These are phyloP conservation scores for Cordia subcordata DNA, from an alignment of 257 asterid genomes.

Conservation along the genomic window DNA sequence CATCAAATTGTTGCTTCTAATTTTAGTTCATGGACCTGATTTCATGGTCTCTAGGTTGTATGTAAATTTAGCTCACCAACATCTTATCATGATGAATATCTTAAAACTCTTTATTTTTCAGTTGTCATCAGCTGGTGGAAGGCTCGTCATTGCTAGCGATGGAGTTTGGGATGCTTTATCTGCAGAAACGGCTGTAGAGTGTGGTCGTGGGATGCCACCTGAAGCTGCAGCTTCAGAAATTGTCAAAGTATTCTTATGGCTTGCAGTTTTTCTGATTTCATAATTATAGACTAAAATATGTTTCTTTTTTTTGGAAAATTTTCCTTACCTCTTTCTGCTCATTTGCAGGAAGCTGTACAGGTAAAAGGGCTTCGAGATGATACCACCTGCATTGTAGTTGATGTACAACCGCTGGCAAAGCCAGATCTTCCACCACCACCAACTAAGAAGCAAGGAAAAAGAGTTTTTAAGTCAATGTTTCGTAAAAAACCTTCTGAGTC, in stretches of 20 bases:
- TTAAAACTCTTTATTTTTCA: constrained; percentile 30
- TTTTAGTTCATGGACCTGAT: too few relatives aligned
- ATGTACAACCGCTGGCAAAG: constrained; percentile 70
- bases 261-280: constrained; percentile 1
- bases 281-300: background rate
- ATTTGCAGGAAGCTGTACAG: constrained; percentile 69
- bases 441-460: constrained; percentile 68
- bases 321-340: constrained; percentile 7
- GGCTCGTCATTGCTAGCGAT: constrained; percentile 87
- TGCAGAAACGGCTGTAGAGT: constrained; percentile 79
- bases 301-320: constrained; percentile 8
- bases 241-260: constrained; percentile 52
- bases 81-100: background rate
- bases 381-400: constrained; percentile 95
- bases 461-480: constrained; percentile 80
- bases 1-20: too few relatives aligned
- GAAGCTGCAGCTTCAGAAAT: constrained; percentile 92
- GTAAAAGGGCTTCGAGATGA: constrained; percentile 93
- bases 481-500: constrained; percentile 62
- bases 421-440: constrained; percentile 52
- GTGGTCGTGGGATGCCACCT: constrained; percentile 82
- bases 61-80: background rate
- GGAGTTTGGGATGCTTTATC: constrained; percentile 99
- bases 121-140: constrained; percentile 89
- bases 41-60: too few relatives aligned